These are phyloP conservation scores for Sisymbrium altissimum DNA, from an alignment of 345 rosid genomes.

Conservation along the genomic window DNA sequence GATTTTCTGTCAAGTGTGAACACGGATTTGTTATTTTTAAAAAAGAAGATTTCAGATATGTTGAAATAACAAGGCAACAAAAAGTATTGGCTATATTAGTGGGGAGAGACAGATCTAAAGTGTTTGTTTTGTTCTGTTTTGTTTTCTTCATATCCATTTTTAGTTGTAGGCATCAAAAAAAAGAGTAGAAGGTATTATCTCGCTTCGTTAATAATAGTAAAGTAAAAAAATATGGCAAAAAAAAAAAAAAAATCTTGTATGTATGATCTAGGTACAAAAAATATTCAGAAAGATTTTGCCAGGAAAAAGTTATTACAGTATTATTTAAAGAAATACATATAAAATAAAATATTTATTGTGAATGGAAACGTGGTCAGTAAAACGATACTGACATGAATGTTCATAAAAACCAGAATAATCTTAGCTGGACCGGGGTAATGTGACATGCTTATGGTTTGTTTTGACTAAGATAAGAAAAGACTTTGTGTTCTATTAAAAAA, in stretches of 20 bases:
- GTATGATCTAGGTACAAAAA: neutral
- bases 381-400: slow-evolving; percentile 6
- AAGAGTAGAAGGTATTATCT: neutral
- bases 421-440: neutral
- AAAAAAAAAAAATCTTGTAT: neutral
- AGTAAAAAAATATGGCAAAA: too few relatives aligned
- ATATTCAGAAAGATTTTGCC: neutral
- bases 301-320: neutral
- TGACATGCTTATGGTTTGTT: neutral
- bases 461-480: neutral
- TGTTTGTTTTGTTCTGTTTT: neutral
- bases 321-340: neutral
- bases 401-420: neutral
- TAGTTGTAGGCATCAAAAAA: neutral
- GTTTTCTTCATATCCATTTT: neutral
- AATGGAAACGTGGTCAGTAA: slow-evolving; percentile 8
- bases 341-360: neutral
- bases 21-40: neutral
- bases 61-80: neutral
- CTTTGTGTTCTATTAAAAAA: neutral
- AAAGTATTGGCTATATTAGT: neutral
- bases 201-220: neutral
- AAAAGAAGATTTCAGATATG: neutral
- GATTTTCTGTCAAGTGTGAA: neutral
- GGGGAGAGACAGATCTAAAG: neutral